A percentile compares a stretch with the other conserved stretches of the same genome.
Conservation (phyloP, 2,329 filamentous ascomycete genomes). For the Penicillium sp. region DNA sequence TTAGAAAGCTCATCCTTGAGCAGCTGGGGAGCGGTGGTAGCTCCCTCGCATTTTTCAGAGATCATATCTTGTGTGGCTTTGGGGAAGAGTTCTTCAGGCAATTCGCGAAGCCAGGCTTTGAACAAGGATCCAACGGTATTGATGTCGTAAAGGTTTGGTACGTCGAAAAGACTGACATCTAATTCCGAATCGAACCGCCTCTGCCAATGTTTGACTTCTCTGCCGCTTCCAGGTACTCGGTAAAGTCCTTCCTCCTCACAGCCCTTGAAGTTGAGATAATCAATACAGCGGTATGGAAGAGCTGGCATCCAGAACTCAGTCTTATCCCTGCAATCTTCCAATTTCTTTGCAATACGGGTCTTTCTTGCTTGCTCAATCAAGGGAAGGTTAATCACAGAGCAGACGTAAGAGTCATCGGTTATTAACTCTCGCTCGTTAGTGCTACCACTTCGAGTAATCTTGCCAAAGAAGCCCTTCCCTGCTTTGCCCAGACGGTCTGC, state of each 20-base stretch:
- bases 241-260: conserved; percentile 94
- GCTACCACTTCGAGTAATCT: conserved; percentile 69
- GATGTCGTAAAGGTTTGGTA: conserved; percentile 87
- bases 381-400: conserved; percentile 82
- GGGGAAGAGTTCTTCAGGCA: conserved; percentile 93
- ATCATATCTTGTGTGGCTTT: conserved; percentile 80
- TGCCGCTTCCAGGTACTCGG: conserved; percentile 84
- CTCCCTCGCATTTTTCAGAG: conserved; percentile 74
- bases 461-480: conserved; percentile 80
- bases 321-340: conserved; percentile 88
- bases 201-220: conserved; percentile 92
- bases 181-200: conserved; percentile 84
- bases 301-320: conserved; percentile 99
- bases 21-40: conserved; percentile 78
- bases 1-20: conserved; percentile 90
- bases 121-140: conserved; percentile 96
- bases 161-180: conserved; percentile 87
- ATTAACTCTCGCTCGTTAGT: conserved; percentile 67
- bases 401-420: conserved; percentile 80
- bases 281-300: conserved; percentile 91
- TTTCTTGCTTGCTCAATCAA: conserved; percentile 86
- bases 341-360: conserved; percentile 84
- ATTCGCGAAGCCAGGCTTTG: conserved; percentile 90
- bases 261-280: conserved; percentile 92
- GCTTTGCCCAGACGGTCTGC: conserved; percentile 71